Conservation (phyloP, 805 yeast species). For the Wickerhamomyces rabaulensis region DNA sequence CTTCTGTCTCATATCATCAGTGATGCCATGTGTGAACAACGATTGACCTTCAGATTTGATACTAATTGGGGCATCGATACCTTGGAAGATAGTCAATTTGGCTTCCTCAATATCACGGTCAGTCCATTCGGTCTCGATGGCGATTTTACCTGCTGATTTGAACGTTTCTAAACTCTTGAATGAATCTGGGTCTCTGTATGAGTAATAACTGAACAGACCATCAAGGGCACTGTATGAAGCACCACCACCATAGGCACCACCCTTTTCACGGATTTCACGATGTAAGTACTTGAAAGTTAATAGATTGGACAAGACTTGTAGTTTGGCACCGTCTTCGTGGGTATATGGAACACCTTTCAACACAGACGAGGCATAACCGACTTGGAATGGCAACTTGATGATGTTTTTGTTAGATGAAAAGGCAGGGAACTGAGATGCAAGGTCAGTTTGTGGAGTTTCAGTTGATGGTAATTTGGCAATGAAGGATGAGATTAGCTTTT, state of each 20-base stretch:
- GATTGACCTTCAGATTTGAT: constrained; percentile 72
- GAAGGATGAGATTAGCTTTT: constrained; percentile 27
- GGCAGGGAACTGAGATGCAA: constrained; percentile 14
- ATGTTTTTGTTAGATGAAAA: constrained; percentile 33
- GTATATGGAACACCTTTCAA: constrained; percentile 61
- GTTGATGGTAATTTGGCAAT: constrained; percentile 22
- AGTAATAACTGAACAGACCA: constrained; percentile 76
- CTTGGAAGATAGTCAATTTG: constrained; percentile 84
- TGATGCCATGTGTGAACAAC: constrained; percentile 61
- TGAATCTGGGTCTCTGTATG: constrained; percentile 94
- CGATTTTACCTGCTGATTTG: constrained; percentile 43
- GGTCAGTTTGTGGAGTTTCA: constrained; percentile 3
- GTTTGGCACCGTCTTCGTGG: constrained; percentile 73
- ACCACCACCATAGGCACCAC: constrained; percentile 99
- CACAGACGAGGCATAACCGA: constrained; percentile 72
- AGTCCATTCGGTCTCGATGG: constrained; percentile 46
- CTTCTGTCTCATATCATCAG: constrained; percentile 72
- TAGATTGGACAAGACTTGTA: constrained; percentile 77
- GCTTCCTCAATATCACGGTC: constrained; percentile 77
- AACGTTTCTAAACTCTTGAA: constrained; percentile 60
- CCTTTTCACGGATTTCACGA: constrained; percentile 86
- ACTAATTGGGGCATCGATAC: constrained; percentile 84
- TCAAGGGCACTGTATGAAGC: constrained; percentile 75
- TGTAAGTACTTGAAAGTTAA: constrained; percentile 81
- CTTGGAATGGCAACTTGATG: constrained; percentile 80